These are phyloP conservation scores for Tulasnella sp. DNA, from an alignment of 768 basidiomycete species.

Conservation along the genomic window DNA sequence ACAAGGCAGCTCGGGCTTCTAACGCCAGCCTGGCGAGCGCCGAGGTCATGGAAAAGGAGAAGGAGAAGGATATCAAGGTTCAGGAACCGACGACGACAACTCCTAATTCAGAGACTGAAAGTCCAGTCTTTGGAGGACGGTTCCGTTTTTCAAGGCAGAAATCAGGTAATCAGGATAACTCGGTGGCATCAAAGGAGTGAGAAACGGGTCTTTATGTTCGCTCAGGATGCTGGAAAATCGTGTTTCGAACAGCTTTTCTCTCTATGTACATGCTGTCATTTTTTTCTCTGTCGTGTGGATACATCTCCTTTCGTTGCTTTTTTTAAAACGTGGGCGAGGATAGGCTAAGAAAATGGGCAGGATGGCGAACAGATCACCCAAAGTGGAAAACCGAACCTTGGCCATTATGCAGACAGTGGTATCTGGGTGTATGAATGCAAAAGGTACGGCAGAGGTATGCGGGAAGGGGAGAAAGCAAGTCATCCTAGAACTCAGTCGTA, in stretches of 20 bases:
- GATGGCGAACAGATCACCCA: not conserved
- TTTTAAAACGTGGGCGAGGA: not conserved
- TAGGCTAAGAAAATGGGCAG: not conserved
- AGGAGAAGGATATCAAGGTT: conserved; percentile 17
- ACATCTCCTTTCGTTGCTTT: not conserved
- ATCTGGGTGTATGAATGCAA: not conserved
- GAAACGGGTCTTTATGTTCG: not conserved
- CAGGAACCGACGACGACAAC: not conserved
- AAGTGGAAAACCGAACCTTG: not conserved
- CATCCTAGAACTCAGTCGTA: not conserved
- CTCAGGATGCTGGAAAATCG: not conserved
- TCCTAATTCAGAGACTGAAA: not conserved
- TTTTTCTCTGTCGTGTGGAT: not conserved
- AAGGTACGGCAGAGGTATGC: not conserved
- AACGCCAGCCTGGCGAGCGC: conserved; percentile 13
- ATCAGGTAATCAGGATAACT: not conserved
- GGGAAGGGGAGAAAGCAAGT: not conserved
- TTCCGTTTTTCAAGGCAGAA: not conserved
- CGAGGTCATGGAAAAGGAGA: conserved; percentile 30
- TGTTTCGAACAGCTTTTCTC: not conserved
- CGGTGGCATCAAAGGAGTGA: not conserved
- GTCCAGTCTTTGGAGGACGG: not conserved
- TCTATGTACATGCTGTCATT: not conserved
- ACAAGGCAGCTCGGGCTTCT: not conserved
- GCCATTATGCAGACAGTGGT: not conserved